Conservation (phyloP, 73 alveolate genomes). For the Paraurostyla sp. region DNA sequence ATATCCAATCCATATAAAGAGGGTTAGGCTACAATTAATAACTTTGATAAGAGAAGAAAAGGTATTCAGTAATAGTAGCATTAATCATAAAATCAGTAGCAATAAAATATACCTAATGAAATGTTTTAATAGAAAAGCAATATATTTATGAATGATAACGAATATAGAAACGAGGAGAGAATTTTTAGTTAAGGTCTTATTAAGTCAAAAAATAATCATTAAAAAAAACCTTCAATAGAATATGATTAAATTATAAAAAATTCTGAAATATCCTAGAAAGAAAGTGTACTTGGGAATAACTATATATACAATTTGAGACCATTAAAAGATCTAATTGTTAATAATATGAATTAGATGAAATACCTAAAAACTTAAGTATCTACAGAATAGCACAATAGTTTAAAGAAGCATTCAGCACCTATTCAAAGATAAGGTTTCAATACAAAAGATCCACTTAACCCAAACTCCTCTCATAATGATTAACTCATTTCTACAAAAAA, state of each 20-base stretch:
- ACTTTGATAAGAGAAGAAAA: neutral
- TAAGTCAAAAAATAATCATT: neutral
- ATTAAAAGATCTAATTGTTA: neutral
- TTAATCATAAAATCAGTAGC: too few species aligned
- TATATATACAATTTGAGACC: conserved; percentile 12
- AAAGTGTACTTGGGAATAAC: neutral
- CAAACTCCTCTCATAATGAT: too few species aligned
- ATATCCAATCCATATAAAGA: conserved; percentile 14
- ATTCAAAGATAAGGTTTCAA: too few species aligned
- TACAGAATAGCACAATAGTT: too few species aligned
- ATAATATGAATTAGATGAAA: neutral
- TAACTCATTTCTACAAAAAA: too few species aligned
- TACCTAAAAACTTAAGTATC: too few species aligned
- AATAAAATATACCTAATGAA: too few species aligned
- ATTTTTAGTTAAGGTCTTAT: neutral
- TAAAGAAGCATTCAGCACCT: too few species aligned
- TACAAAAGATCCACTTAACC: too few species aligned
- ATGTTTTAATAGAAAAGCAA: too few species aligned
- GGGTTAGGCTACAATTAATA: too few species aligned
- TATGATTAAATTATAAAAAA: conserved; percentile 3
- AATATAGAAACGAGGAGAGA: neutral
- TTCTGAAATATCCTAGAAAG: neutral
- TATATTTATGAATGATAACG: neutral
- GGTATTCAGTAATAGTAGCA: neutral
- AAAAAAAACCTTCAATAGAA: neutral